Evolutionary conservation across 805 yeast species (phyloP), one percentile per base, ranked within the genome.

Genomic region (Debaryomyces prosopidis): DNA sequence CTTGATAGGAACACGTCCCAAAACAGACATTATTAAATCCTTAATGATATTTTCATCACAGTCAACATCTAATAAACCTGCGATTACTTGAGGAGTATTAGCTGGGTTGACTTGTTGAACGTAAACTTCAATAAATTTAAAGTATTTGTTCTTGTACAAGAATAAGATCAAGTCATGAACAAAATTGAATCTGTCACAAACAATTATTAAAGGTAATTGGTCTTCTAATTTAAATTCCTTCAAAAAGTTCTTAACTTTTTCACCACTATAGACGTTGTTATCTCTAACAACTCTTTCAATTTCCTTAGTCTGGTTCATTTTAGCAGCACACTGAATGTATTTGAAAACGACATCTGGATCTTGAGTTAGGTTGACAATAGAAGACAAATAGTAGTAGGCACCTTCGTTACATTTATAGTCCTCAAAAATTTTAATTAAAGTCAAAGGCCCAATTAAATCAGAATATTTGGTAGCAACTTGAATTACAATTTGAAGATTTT

Each of bases 101-200:
- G 95, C 76, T 43, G 99, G 96, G 71, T 94, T 94, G 42, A 94
- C 98, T 65, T 90, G 96, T 74, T 94, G 98, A 45, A 94, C 99
- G 61, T 92, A 94, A 40, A 94, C 96, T 73, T 94, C 98, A 68
- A 94, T 94, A 59, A 92, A 94, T 69, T 94, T 90, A 82, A 90
- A 88, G 71, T 84, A 92, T 68, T 92, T 91, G 71, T 91, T 88
- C 75, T 92, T 94, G 84, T 94, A 94, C 65, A 94, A 78, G 73
- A 87, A 94, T 60, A 94, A 79, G 46, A 94, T 84, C 72, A 94
- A 80, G 68, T 94, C 99, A 66, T 94, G 98, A 44, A 91, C 89
- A 66, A 83, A 94, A 66, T 84, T 77, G 72, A 77, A 89, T 63
- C 97, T 83, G 73, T 94, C 98, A 71, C 97, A 91, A 40, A 94